A percentile compares a stretch with the other conserved stretches of the same genome.
These are phyloP conservation scores for Umbilicaria muhlenbergii DNA, from an alignment of 495 filamentous ascomycete genomes.

Conservation along the genomic window DNA sequence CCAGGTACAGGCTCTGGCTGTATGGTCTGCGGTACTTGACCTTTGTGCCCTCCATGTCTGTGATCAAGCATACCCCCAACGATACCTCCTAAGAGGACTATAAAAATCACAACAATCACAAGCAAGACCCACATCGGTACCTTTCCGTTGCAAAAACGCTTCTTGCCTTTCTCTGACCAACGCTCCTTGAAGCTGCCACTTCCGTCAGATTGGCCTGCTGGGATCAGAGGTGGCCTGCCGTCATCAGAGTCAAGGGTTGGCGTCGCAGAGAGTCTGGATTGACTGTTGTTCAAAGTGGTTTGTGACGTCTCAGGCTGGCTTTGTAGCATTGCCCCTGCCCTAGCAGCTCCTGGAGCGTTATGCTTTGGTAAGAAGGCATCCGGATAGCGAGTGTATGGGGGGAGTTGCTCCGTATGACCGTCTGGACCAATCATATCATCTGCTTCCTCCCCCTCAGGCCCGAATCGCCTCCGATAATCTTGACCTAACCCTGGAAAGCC, in stretches of 20 bases:
- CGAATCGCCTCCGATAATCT: slow-evolving; percentile 51
- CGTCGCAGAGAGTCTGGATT: too few relatives aligned
- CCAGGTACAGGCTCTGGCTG: slow-evolving; percentile 14
- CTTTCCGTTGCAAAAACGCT: slow-evolving; percentile 42
- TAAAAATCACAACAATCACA: slow-evolving; percentile 33
- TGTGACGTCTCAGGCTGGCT: too few relatives aligned
- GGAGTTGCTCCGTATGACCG: slow-evolving; percentile 78
- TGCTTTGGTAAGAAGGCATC: slow-evolving; percentile 33
- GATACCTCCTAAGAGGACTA: slow-evolving; percentile 44
- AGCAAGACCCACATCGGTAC: slow-evolving; percentile 55
- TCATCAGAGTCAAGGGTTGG: too few relatives aligned
- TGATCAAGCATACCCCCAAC: slow-evolving; percentile 39
- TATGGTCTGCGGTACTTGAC: neutral
- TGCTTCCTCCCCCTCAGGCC: slow-evolving; percentile 69
- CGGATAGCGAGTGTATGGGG: slow-evolving; percentile 74
- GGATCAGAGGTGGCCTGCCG: too few relatives aligned
- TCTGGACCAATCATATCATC: slow-evolving; percentile 80
- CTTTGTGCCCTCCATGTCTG: slow-evolving; percentile 4
- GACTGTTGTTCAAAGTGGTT: too few relatives aligned
- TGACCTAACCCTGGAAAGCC: slow-evolving; percentile 55
- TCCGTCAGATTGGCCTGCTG: slow-evolving; percentile 21
- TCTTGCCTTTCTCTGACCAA: slow-evolving; percentile 39
- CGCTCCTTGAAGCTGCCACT: slow-evolving; percentile 30
- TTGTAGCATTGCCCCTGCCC: slow-evolving; percentile 1
- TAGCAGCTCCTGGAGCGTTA: slow-evolving; percentile 1